Conservation (phyloP, 2,329 filamentous ascomycete genomes). For the Neonectria faginata region DNA sequence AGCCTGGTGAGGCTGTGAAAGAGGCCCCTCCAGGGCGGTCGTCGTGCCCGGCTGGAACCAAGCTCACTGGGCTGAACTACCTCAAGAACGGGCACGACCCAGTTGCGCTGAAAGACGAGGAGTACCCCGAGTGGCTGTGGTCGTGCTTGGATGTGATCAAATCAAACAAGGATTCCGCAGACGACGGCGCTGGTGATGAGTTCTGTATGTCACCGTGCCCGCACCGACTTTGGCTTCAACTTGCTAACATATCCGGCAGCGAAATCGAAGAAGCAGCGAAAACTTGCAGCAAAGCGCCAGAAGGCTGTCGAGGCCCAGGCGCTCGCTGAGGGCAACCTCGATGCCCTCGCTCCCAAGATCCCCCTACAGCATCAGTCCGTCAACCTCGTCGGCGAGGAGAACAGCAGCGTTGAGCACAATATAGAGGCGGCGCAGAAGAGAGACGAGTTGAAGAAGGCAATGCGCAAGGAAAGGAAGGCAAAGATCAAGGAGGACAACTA, state of each 20-base stretch:
- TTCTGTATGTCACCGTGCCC: slow-evolving; percentile 73
- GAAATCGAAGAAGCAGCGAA: slow-evolving; percentile 86
- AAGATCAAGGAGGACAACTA: slow-evolving; percentile 89
- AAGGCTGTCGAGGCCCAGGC: slow-evolving; percentile 68
- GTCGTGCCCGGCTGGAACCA: slow-evolving; percentile 74
- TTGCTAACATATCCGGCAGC: slow-evolving; percentile 59
- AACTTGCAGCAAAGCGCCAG: slow-evolving; percentile 74
- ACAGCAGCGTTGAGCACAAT: slow-evolving; percentile 57
- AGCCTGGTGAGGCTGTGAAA: slow-evolving; percentile 48
- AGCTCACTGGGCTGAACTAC: slow-evolving; percentile 81
- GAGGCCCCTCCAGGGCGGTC: slow-evolving; percentile 53
- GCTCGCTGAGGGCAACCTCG: slow-evolving; percentile 73
- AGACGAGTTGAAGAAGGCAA: slow-evolving; percentile 73
- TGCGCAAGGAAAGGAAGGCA: slow-evolving; percentile 79
- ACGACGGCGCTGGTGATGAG: slow-evolving; percentile 74
- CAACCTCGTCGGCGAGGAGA: slow-evolving; percentile 71
- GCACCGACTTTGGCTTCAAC: neutral
- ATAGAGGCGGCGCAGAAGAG: slow-evolving; percentile 63
- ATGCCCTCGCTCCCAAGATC: slow-evolving; percentile 74
- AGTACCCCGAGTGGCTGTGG: slow-evolving; percentile 88
- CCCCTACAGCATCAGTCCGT: slow-evolving; percentile 82
- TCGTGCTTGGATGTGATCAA: slow-evolving; percentile 72
- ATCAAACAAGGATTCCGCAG: slow-evolving; percentile 61
- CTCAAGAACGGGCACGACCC: slow-evolving; percentile 79
- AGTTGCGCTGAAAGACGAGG: slow-evolving; percentile 77